Evolutionary conservation across 371 early-diverging fungal species (phyloP).

Genomic region (Mortierella sp.): DNA sequence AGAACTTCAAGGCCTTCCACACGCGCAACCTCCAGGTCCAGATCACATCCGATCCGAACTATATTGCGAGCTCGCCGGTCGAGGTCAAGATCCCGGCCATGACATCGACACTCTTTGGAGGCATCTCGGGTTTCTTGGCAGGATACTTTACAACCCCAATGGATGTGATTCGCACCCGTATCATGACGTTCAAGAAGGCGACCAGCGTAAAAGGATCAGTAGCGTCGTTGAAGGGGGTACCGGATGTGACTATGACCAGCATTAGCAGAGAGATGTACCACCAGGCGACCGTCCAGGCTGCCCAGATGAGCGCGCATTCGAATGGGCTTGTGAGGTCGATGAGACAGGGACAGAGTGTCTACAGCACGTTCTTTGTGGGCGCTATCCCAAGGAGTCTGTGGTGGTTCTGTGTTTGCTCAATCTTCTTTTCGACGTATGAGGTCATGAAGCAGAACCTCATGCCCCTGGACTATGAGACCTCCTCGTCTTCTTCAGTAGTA

Average conservation of each 20-base stretch:
- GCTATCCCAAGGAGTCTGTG: conserved; percentile 75
- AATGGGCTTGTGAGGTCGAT: conserved; percentile 27
- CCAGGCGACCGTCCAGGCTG: conserved; percentile 33
- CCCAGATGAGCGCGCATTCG: conserved; percentile 31
- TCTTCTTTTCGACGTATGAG: conserved; percentile 86
- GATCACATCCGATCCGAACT: conserved; percentile 55
- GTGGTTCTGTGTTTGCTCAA: conserved; percentile 87
- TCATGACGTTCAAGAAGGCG: conserved; percentile 74
- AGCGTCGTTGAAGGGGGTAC: neutral
- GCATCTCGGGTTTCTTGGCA: conserved; percentile 83
- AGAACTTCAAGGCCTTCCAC: conserved; percentile 82
- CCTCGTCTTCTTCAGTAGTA: conserved; percentile 9
- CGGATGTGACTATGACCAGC: conserved; percentile 46
- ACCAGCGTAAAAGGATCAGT: neutral
- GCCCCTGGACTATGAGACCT: conserved; percentile 52
- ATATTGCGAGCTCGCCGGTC: conserved; percentile 64
- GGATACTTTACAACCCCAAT: conserved; percentile 88
- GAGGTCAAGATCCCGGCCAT: conserved; percentile 78
- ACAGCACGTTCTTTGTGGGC: conserved; percentile 74
- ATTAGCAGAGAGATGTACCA: conserved; percentile 50
- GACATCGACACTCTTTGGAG: conserved; percentile 80
- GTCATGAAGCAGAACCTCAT: conserved; percentile 67
- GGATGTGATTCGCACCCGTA: conserved; percentile 84
- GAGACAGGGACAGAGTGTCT: conserved; percentile 42
- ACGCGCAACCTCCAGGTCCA: conserved; percentile 62